These are phyloP conservation scores for Pestalotiopsis sp. DNA, from an alignment of 2,329 filamentous ascomycete species.

Conservation along the genomic window DNA sequence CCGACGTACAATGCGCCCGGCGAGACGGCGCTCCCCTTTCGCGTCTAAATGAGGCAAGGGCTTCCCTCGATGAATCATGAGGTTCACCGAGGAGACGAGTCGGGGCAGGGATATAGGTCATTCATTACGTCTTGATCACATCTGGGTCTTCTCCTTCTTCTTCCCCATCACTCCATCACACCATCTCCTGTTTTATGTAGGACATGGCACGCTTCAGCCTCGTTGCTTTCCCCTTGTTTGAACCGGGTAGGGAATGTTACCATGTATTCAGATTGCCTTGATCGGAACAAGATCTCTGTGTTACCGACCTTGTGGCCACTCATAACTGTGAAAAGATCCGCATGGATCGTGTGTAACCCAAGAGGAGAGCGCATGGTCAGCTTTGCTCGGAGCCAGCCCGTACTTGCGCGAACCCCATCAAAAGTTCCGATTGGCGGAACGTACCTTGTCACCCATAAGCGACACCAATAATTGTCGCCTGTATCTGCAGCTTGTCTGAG, in stretches of 20 bases:
- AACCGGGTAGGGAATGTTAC: neutral
- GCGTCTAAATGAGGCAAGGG: constrained; percentile 35
- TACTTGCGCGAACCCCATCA: neutral
- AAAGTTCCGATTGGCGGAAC: constrained; percentile 3
- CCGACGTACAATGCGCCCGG: constrained; percentile 62
- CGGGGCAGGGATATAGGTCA: neutral
- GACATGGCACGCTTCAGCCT: neutral
- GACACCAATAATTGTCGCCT: neutral
- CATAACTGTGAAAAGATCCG: neutral
- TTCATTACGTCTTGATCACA: constrained; percentile 2
- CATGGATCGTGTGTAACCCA: constrained; percentile 6
- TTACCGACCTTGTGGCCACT: neutral
- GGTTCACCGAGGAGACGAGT: neutral
- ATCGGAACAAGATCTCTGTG: constrained; percentile 11
- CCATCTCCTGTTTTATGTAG: neutral
- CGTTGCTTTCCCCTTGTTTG: neutral
- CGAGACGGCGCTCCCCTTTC: constrained; percentile 41
- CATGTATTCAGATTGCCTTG: neutral
- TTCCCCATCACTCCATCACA: neutral
- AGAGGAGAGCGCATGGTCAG: neutral
- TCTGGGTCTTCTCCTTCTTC: neutral
- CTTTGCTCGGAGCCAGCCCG: neutral
- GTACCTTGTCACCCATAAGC: neutral
- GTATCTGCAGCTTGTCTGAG: constrained; percentile 1
- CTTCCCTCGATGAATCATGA: neutral